These are phyloP conservation scores for Puccinia horiana DNA, from an alignment of 1,284 basidiomycete genomes.

Conservation along the genomic window DNA sequence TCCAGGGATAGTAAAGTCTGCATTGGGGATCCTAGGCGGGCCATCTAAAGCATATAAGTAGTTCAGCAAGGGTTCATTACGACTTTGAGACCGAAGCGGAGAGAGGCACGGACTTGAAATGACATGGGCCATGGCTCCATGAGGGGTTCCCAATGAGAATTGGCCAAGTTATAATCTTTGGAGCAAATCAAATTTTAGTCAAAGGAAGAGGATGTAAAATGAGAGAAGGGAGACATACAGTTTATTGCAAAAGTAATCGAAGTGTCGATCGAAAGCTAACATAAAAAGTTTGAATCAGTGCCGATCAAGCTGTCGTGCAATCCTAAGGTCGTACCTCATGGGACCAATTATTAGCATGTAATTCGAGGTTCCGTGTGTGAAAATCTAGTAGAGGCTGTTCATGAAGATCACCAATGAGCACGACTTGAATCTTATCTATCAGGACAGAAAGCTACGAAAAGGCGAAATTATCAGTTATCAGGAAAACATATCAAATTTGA, in stretches of 20 bases:
- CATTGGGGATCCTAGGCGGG: constrained; percentile 50
- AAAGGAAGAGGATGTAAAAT: constrained; percentile 50
- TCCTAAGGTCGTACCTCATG: constrained; percentile 67
- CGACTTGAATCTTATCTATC: constrained; percentile 85
- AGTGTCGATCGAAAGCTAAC: constrained; percentile 75
- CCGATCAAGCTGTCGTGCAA: constrained; percentile 28
- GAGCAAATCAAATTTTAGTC: background rate
- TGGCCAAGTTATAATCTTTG: constrained; percentile 84
- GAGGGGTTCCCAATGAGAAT: constrained; percentile 99
- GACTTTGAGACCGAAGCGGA: constrained; percentile 53
- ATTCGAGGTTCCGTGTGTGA: constrained; percentile 78
- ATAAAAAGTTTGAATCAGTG: background rate
- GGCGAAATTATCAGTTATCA: background rate
- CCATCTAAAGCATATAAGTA: constrained; percentile 9
- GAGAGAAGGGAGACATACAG: constrained; percentile 59
- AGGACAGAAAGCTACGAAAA: constrained; percentile 70
- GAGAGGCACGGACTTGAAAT: constrained; percentile 64
- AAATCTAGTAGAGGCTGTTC: constrained; percentile 93
- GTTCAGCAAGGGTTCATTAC: background rate
- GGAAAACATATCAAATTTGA: background rate
- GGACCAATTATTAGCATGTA: constrained; percentile 89
- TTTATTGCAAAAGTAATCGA: constrained; percentile 79
- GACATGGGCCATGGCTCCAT: constrained; percentile 96
- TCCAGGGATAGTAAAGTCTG: constrained; percentile 50
- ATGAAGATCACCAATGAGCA: constrained; percentile 91